These are phyloP conservation scores for Alternaria sp. DNA, from an alignment of 2,329 filamentous ascomycete species.

Conservation along the genomic window DNA sequence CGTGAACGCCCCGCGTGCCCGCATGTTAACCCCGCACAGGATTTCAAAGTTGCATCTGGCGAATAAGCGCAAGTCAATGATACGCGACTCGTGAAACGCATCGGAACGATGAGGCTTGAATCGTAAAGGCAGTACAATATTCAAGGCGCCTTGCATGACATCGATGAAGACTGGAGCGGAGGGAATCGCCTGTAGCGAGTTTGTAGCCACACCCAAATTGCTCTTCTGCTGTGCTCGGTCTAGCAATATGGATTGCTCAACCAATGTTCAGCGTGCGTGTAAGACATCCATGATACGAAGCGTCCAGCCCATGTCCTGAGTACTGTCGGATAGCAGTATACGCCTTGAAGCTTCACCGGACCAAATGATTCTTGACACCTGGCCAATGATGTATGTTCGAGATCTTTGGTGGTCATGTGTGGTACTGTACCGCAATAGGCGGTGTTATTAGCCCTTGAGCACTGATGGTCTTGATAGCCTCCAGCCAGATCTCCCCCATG, in stretches of 20 bases:
- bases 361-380: neutral
- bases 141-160: neutral
- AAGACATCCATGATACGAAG: neutral
- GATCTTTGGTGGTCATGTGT: neutral
- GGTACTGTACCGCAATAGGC: conserved; percentile 6
- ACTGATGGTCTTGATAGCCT: conserved; percentile 16
- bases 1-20: conserved; percentile 20
- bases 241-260: neutral
- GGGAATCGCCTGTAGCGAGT: neutral
- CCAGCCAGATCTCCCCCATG: conserved; percentile 41
- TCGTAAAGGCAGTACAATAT: neutral
- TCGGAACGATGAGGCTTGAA: neutral
- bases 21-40: conserved; percentile 25
- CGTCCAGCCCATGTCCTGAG: neutral
- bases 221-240: neutral
- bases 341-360: neutral
- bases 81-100: conserved; percentile 1
- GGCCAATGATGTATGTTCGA: neutral
- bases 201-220: neutral
- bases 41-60: neutral
- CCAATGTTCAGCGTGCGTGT: neutral
- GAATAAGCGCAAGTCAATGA: conserved; percentile 10
- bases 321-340: neutral
- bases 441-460: conserved; percentile 16
- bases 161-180: neutral